Base-by-base conservation (phyloP, 345 rosid species). In the Lepidium didymum region DNA sequence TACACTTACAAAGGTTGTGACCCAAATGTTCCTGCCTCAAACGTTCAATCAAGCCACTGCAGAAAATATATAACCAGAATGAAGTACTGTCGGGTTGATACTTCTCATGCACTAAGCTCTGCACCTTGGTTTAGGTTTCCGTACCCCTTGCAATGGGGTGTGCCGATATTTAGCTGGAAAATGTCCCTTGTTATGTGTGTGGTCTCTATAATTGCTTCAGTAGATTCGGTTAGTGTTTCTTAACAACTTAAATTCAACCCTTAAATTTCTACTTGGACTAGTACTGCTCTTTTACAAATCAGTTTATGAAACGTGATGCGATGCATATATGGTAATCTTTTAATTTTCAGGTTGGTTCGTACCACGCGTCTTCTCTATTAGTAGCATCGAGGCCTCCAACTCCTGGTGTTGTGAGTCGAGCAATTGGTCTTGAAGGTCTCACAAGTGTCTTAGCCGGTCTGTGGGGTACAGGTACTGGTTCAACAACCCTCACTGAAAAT, bases 41-140 rank as follows among this genome's bases (percentile, higher is more conserved):
- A 90, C 67, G 84, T 90, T 42, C 66, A 88, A 77, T 85, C 97
- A 2, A 88, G 82, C 53, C 87, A 84, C 82, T 93, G 99, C 89
- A 83, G 97, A 82, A 85, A 85, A 75, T 88, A 88, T 79, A 72
- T 88, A 64, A 78, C 88, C 50, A 82, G 81, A 74, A 86, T 93
- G 92, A 90, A 83, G 84, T 79, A 84, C 54, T 90, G 97, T 59
- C 85, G 97, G 45, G 94, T 90, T 56, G 93, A 90, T 77, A 87
- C 94, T 56, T 90, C 92, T 63, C 87, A 88, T 56, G 94, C 89
- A n/a, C 74, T 93, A 70, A 84, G 69, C 74, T 82, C 88, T 36
- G 85, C 97, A 50, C 97, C 98, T 33, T 90, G 97, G 97, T 90
- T 93, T 74, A 88, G 99, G 77, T 87, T 94, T 79, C 99, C 97